Base-by-base conservation (phyloP, 495 filamentous ascomycete genomes). In the Lasiosphaeria ovina region DNA sequence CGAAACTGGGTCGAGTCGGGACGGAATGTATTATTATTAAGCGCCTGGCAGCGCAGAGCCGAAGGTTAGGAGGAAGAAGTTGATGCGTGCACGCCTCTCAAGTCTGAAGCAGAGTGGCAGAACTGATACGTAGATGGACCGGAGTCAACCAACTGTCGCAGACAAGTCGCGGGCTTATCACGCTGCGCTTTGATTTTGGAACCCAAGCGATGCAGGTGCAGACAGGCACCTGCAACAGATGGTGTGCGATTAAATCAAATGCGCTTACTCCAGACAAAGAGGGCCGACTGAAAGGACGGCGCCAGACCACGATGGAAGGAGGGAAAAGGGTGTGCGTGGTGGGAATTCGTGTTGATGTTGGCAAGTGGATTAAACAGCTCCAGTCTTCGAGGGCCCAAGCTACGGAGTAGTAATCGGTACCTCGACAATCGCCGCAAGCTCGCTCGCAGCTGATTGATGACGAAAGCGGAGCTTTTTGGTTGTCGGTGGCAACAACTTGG, bases 401-500 rank as follows among this genome's bases (percentile, higher is more conserved):
- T 55, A 12, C 31, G 24, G 50, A 33, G 38, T 36, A 33, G 38
- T 36, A 55, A 51, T 57, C 56, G 61, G 44, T 47, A 14, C 24
- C 36, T 24, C 44, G 35, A 54, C 42, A 57, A 31, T 49, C 38
- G 7, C 55, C 58, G 38, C 38, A 42, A 2, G 38, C 12, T 42
- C 8, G 38, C 38, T 8, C 8, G 38, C 38, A 42, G 3, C 24
- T 33, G 50, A 44, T 42, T 36, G 51, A 62, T 64, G 58, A 64
- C 62, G 58, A 58, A 64, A 58, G 51, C 49, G 59, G 63, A 35
- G 17, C 38, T 38, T 38, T 49, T 42, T 31, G 42, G 47, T 59
- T 59, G 63, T 66, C 57, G 63, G 60, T 62, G 59, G 63, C 59
- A 66, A 62, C 63, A 60, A 57, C 35, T 54, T 24, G 24, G 24